These are phyloP conservation scores for Zygosaccharomyces gambellarensis DNA, from an alignment of 805 yeast genomes.

Conservation along the genomic window DNA sequence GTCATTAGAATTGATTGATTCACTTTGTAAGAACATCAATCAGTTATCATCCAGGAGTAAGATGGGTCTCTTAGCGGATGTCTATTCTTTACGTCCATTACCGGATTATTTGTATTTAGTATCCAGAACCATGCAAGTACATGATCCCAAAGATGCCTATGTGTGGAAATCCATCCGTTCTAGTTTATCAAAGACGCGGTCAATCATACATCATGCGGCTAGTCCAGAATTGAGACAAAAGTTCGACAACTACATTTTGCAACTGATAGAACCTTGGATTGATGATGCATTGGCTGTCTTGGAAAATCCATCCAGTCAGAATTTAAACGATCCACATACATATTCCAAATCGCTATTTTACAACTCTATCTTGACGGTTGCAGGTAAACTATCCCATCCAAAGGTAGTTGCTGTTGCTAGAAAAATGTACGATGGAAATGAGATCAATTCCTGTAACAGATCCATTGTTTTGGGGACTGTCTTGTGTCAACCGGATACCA, in stretches of 20 bases:
- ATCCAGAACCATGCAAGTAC: conserved; percentile 3
- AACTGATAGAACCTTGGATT: conserved; percentile 48
- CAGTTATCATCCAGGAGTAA: conserved; percentile 44
- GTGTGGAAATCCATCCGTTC: conserved; percentile 41
- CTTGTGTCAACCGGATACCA: conserved; percentile 36
- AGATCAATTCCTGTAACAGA: conserved; percentile 17
- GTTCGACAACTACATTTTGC: conserved; percentile 14
- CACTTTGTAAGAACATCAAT: conserved; percentile 38
- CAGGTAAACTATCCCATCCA: conserved; percentile 13
- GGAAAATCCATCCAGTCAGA: conserved; percentile 17
- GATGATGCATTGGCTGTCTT: conserved; percentile 38
- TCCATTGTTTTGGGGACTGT: conserved; percentile 42
- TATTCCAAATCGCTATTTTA: conserved; percentile 33
- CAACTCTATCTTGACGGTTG: conserved; percentile 9
- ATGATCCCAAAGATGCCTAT: conserved; percentile 22
- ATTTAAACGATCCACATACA: conserved; percentile 25
- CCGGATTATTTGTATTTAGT: conserved; percentile 31
- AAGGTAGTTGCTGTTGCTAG: conserved; percentile 8
- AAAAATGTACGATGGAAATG: conserved; percentile 3
- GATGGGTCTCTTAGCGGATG: conserved; percentile 53
- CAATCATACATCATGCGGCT: conserved; percentile 12
- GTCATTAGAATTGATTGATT: conserved; percentile 37
- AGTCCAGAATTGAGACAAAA: conserved; percentile 28
- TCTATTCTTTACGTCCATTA: conserved; percentile 44
- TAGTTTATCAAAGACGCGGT: conserved; percentile 6